These are phyloP conservation scores for Mortierella sp. DNA, from an alignment of 371 early-diverging fungal genomes.

Conservation along the genomic window DNA sequence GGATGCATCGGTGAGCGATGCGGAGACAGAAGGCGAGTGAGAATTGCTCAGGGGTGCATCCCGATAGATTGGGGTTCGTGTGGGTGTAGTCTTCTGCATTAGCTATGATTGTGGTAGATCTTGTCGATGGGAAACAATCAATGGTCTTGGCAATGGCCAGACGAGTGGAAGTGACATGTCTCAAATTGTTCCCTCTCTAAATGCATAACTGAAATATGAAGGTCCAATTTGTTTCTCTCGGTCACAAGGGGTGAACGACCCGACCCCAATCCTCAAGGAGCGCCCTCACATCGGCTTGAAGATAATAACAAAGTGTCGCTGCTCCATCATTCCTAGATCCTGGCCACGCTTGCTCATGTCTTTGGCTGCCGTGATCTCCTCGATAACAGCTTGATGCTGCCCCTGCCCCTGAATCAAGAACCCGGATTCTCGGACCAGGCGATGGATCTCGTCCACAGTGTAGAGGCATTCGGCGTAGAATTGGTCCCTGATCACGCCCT, in stretches of 20 bases:
- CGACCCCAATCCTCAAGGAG: too few relatives aligned
- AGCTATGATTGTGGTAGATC: too few relatives aligned
- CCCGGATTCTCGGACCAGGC: slow-evolving; percentile 54
- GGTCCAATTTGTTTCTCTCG: too few relatives aligned
- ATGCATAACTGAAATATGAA: too few relatives aligned
- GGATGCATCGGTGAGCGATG: slow-evolving; percentile 29
- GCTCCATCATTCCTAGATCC: slow-evolving; percentile 77
- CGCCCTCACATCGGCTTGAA: slow-evolving; percentile 10
- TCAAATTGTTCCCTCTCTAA: too few relatives aligned
- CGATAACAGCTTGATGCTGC: background rate
- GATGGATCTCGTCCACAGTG: slow-evolving; percentile 55
- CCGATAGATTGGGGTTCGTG: slow-evolving; percentile 47
- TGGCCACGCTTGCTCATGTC: slow-evolving; percentile 65
- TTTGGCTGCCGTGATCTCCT: slow-evolving; percentile 28
- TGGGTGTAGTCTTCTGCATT: slow-evolving; percentile 45
- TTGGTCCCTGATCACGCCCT: slow-evolving; percentile 72
- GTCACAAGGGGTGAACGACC: too few relatives aligned
- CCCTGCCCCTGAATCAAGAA: slow-evolving; percentile 20
- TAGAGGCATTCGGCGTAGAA: slow-evolving; percentile 74
- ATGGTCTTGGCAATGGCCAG: too few relatives aligned
- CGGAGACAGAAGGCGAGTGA: slow-evolving; percentile 21
- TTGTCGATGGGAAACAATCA: too few relatives aligned
- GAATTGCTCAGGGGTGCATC: slow-evolving; percentile 40
- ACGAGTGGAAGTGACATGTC: too few relatives aligned
- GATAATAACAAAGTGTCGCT: slow-evolving; percentile 58